These are phyloP conservation scores for Eucalyptus cloeziana DNA, from an alignment of 345 rosid genomes.

Conservation along the genomic window DNA sequence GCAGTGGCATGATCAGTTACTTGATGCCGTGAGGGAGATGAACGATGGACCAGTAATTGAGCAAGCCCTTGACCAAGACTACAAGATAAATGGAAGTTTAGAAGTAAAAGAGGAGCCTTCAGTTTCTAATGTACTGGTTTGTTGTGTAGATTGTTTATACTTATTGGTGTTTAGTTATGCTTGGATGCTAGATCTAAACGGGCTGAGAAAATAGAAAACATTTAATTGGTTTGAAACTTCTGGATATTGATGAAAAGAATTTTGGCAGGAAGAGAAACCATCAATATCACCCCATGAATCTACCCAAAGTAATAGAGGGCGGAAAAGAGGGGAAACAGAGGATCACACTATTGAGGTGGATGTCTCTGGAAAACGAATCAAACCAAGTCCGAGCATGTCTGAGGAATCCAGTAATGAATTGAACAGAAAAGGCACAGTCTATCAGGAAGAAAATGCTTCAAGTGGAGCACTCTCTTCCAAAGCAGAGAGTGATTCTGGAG, in stretches of 20 bases:
- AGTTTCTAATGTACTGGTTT: constrained; percentile 24
- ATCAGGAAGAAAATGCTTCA: constrained; percentile 33
- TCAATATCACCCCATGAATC: constrained; percentile 19
- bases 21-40: constrained; percentile 62
- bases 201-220: neutral
- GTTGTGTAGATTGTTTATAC: neutral
- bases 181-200: neutral
- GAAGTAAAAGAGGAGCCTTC: constrained; percentile 34
- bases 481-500: constrained; percentile 46
- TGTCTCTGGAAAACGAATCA: constrained; percentile 57
- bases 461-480: constrained; percentile 24
- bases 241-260: constrained; percentile 5
- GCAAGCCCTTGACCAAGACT: constrained; percentile 26
- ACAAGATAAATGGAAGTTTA: constrained; percentile 34
- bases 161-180: neutral
- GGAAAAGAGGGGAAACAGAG: constrained; percentile 62
- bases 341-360: constrained; percentile 35
- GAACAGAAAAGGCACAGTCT: constrained; percentile 12
- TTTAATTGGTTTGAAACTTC: neutral
- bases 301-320: constrained; percentile 21
- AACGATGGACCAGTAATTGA: constrained; percentile 42
- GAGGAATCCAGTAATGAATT: constrained; percentile 51
- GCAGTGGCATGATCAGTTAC: constrained; percentile 89
- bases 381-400: constrained; percentile 33
- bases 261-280: constrained; percentile 40